A percentile compares a stretch with the other conserved stretches of the same genome.
These are phyloP conservation scores for Berberis thunbergii DNA, from an alignment of 164 flowering plant species.

Conservation along the genomic window DNA sequence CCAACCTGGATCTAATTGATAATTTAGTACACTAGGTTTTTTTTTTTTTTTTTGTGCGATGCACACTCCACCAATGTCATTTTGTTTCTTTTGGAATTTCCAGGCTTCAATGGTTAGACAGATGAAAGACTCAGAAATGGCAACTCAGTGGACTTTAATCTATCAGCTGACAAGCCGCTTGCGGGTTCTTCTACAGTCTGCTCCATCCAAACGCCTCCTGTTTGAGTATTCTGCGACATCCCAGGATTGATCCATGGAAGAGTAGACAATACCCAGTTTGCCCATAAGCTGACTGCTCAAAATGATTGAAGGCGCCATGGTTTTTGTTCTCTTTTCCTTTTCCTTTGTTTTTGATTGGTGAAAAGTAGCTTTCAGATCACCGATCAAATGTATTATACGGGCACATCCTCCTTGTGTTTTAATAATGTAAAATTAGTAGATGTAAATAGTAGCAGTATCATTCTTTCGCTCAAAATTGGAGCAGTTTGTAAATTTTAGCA, in stretches of 20 bases:
- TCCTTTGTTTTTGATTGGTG: too few relatives aligned
- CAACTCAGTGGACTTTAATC: slow-evolving; percentile 90
- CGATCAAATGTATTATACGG: slow-evolving; percentile 4
- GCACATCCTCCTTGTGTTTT: background rate
- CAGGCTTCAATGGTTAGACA: slow-evolving; percentile 94
- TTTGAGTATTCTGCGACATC: slow-evolving; percentile 90
- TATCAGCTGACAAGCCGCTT: slow-evolving; percentile 95
- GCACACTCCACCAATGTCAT: background rate
- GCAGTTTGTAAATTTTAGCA: slow-evolving; percentile 4
- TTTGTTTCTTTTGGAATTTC: background rate
- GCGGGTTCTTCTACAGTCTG: slow-evolving; percentile 81
- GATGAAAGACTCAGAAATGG: slow-evolving; percentile 98
- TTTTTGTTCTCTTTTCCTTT: too few relatives aligned
- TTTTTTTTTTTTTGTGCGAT: background rate
- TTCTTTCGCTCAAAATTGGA: slow-evolving; percentile 10
- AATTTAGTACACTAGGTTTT: too few relatives aligned
- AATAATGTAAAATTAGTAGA: slow-evolving; percentile 6
- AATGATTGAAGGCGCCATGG: too few relatives aligned
- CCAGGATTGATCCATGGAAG: slow-evolving; percentile 36
- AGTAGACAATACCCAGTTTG: too few relatives aligned
- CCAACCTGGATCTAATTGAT: too few relatives aligned
- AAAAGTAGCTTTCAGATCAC: too few relatives aligned
- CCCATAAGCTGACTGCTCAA: too few relatives aligned
- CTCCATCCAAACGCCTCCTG: slow-evolving; percentile 78
- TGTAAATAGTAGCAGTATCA: slow-evolving; percentile 1